Base-by-base conservation (phyloP, 1,284 basidiomycete genomes). In the Puccinia horiana region DNA sequence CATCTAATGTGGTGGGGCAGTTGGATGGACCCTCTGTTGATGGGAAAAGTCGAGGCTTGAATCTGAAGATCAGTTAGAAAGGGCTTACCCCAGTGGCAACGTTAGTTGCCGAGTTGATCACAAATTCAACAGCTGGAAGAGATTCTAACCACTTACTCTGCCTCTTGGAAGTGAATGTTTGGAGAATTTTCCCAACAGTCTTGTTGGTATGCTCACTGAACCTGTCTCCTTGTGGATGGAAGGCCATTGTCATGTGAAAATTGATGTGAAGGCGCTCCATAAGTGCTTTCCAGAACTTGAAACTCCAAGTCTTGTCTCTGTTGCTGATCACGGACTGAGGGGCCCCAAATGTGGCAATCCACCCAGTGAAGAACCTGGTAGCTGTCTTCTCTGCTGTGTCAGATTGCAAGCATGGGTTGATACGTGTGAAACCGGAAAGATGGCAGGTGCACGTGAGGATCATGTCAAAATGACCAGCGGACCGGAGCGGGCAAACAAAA, bases 131-230 rank as follows among this genome's bases (percentile, higher is more conserved):
- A 2, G 56, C 56, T 29, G 56, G 56, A 2, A 58, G 29, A 8
- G 56, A 6, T 6, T 26, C 56, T 5, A 58, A n/a, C 84, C 83
- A 85, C 58, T 83, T 75, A 20, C 72, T 49, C 47, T 75, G 72
- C 42, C 29, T 69, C 58, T 58, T 58, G 4, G 56, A 4, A 9
- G 56, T 58, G 56, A 58, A 58, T 8, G 56, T 29, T 14, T n/a
- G 56, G n/a, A 58, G 56, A n/a, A 58, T 58, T 29, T 58, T 14
- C 8, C 56, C 26, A 32, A 58, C 56, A 54, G 87, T 88, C 54
- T 87, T 87, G 72, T 88, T 88, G 0, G 86, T 85, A 0, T 83
- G 67, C 83, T 88, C 86, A 26, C 85, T 87, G 0, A 72, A 14
- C 26, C 86, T 84, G 54, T 86, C 85, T 0, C 84, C 85, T 74